phyloP scores from a whole-genome alignment of 2,329 filamentous ascomycete genomes.

The Ceratocystis harringtonii region DNA sequence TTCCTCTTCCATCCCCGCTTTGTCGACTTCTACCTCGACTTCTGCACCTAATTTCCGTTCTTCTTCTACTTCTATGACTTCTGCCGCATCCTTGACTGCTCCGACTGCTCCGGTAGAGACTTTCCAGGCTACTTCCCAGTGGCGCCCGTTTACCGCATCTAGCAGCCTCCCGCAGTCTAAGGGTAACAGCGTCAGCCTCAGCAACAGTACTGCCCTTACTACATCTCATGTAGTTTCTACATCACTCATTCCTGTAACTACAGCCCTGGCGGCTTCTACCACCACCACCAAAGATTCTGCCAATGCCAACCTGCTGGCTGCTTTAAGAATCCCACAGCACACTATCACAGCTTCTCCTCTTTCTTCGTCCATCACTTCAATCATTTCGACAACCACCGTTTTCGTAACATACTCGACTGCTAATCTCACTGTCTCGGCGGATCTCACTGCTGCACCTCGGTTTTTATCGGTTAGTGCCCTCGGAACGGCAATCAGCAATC shows the following conservation, averaged over 20 bases:
- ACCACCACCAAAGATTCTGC: background rate
- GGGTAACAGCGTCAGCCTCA: background rate
- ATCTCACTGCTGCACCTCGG: background rate
- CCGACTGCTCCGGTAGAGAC: background rate
- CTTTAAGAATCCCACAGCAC: background rate
- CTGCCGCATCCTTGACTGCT: background rate
- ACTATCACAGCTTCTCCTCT: background rate
- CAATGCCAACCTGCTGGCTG: background rate
- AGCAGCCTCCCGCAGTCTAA: slow-evolving; percentile 2
- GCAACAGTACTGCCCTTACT: background rate
- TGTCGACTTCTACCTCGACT: background rate
- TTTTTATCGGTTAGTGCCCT: background rate
- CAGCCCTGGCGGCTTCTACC: background rate
- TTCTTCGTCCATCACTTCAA: background rate
- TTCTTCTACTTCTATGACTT: background rate
- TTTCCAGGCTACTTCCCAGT: background rate
- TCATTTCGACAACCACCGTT: background rate
- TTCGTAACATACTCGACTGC: slow-evolving; percentile 7
- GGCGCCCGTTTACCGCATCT: background rate
- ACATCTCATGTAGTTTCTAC: background rate
- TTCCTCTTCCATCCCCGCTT: background rate
- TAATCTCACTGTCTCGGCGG: background rate
- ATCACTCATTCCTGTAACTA: background rate
- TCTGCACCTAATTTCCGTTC: background rate
- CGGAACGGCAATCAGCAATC: background rate